Conservation (phyloP, 345 rosid genomes). For the Brassica cretica region DNA sequence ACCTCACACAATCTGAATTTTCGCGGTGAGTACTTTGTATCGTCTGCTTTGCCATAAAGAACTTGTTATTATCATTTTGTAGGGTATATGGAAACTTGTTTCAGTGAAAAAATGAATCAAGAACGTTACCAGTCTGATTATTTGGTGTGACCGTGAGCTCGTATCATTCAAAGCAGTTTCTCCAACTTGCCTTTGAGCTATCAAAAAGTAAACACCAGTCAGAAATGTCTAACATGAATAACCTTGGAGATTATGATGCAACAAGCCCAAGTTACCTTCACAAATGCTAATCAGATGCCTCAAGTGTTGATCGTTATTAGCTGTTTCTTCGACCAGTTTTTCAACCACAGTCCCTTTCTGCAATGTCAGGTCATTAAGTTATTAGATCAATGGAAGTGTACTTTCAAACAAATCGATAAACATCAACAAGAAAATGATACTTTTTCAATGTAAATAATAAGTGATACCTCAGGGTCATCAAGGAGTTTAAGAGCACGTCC, state of each 20-base stretch:
- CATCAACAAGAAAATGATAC: not conserved
- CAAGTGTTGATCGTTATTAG: constrained; percentile 71
- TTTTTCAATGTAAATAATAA: not conserved
- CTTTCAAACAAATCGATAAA: constrained; percentile 9
- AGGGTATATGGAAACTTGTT: not conserved
- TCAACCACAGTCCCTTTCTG: constrained; percentile 99
- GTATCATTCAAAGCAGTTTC: constrained; percentile 97
- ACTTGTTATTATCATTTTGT: constrained; percentile 27
- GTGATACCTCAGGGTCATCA: constrained; percentile 95
- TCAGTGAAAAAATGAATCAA: constrained; percentile 1
- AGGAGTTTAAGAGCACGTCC: constrained; percentile 94
- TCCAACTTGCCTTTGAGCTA: constrained; percentile 99
- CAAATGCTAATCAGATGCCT: constrained; percentile 84
- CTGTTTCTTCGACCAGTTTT: constrained; percentile 91
- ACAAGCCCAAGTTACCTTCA: constrained; percentile 61
- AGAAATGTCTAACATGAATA: constrained; percentile 3
- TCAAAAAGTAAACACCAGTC: constrained; percentile 20
- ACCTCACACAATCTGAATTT: constrained; percentile 92
- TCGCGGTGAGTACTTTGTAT: constrained; percentile 91
- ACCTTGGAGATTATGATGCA: constrained; percentile 9
- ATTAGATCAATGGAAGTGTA: not conserved
- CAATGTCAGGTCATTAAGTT: constrained; percentile 11
- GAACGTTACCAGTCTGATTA: constrained; percentile 80
- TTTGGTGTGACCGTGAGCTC: constrained; percentile 97
- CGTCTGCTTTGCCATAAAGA: constrained; percentile 56